These are phyloP conservation scores for Thraustochytrium sp. DNA, from an alignment of 352 stramenopile species.

Conservation along the genomic window DNA sequence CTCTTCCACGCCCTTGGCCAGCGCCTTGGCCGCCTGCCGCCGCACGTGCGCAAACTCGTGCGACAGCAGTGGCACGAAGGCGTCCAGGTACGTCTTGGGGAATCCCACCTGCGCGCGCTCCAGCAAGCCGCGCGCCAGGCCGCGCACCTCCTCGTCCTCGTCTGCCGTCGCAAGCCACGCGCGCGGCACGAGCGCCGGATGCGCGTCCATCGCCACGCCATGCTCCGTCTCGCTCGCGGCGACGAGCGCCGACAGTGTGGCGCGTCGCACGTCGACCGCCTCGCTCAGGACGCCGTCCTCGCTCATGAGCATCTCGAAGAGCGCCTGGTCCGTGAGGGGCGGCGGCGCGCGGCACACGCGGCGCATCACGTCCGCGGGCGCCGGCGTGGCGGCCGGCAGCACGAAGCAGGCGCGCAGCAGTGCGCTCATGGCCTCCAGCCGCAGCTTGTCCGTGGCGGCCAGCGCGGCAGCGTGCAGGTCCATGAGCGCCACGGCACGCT, in stretches of 20 bases:
- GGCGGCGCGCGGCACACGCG: constrained; percentile 41
- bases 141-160: constrained; percentile 39
- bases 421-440: not conserved
- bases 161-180: constrained; percentile 46
- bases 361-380: constrained; percentile 41
- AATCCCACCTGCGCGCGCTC: constrained; percentile 32
- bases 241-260: constrained; percentile 31
- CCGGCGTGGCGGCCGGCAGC: not conserved
- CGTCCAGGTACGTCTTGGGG: not conserved
- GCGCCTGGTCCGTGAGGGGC: not conserved
- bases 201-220: not conserved
- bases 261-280: constrained; percentile 44
- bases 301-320: constrained; percentile 41
- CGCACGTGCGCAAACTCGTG: constrained; percentile 68
- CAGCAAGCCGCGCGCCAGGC: constrained; percentile 18
- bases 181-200: not conserved
- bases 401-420: not conserved
- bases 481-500: not conserved
- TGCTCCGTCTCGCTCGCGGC: not conserved
- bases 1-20: constrained; percentile 60
- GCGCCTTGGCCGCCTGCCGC: constrained; percentile 64
- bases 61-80: constrained; percentile 59
- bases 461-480: not conserved
- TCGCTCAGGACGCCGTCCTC: constrained; percentile 45
- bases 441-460: not conserved